Percentiles rank a stretch among this genome's conserved stretches.
Conservation (phyloP, 768 basidiomycete genomes). For the Mycena leptocephala region DNA sequence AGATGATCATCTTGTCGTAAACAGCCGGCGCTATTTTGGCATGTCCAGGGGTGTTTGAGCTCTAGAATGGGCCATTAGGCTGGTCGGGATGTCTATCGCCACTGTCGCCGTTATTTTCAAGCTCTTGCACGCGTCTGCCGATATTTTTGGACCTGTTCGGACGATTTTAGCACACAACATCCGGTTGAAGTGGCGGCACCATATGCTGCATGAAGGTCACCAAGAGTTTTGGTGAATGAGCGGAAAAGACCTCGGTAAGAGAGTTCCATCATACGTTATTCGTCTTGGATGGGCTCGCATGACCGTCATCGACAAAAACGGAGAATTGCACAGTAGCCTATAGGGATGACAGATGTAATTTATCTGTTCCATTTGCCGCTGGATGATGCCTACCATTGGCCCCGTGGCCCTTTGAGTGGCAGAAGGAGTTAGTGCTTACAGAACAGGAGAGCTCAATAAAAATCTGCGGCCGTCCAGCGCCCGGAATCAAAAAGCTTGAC, state of each 20-base stretch:
- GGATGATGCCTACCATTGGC: too few relatives aligned
- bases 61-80: background rate
- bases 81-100: background rate
- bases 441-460: too few relatives aligned
- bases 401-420: too few relatives aligned
- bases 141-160: background rate
- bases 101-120: background rate
- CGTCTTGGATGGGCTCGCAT: background rate
- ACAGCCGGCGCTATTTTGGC: background rate
- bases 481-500: too few relatives aligned
- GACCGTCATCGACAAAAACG: background rate
- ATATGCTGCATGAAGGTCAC: background rate
- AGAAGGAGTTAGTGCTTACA: too few relatives aligned
- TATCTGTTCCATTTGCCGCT: background rate
- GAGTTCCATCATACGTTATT: background rate
- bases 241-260: background rate
- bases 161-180: background rate
- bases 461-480: too few relatives aligned
- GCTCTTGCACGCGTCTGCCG: too few relatives aligned
- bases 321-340: background rate
- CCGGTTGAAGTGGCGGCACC: background rate
- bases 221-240: background rate
- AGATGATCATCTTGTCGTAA: background rate
- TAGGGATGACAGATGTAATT: background rate
- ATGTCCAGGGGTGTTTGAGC: too few relatives aligned